Evolutionary conservation across 1,284 basidiomycete genomes (phyloP).

Genomic region (Sanghuangporus baumii): DNA sequence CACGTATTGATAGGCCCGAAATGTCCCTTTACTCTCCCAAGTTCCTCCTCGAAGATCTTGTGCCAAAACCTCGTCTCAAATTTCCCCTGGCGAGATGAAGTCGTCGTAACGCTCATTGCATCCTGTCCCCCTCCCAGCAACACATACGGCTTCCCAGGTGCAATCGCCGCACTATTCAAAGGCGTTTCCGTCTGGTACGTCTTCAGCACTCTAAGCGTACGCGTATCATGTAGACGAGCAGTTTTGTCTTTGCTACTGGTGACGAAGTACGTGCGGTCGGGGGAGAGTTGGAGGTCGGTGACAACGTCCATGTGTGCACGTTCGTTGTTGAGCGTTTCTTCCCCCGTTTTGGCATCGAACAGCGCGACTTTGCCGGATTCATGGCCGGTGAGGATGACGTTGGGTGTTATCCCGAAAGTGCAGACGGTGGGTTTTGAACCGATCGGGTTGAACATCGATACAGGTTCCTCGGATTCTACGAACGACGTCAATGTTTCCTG

Average conservation of each 20-base stretch:
- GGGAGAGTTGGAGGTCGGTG: constrained; percentile 90
- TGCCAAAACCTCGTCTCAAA: constrained; percentile 99
- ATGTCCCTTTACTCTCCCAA: constrained; percentile 94
- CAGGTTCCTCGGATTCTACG: constrained; percentile 70
- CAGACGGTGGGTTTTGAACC: constrained; percentile 96
- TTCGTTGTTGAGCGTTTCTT: constrained; percentile 77
- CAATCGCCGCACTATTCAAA: constrained; percentile 89
- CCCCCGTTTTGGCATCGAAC: constrained; percentile 85
- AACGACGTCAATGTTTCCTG: not conserved
- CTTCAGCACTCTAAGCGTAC: constrained; percentile 87
- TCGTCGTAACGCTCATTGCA: constrained; percentile 97
- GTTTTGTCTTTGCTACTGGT: constrained; percentile 97
- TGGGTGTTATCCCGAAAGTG: constrained; percentile 78
- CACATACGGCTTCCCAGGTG: constrained; percentile 83
- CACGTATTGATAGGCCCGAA: constrained; percentile 98
- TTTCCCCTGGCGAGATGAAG: constrained; percentile 88
- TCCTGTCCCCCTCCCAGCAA: constrained; percentile 96
- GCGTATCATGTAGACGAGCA: constrained; percentile 89
- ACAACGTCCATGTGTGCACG: constrained; percentile 81
- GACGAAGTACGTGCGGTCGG: constrained; percentile 92
- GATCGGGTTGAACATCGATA: constrained; percentile 79
- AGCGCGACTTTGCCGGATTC: constrained; percentile 93
- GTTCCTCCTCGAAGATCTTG: constrained; percentile 96
- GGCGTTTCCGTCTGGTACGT: constrained; percentile 93
- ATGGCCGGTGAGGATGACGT: constrained; percentile 87